Conservation (phyloP, 2,329 filamentous ascomycete genomes). For the Talaromyces sp. region DNA sequence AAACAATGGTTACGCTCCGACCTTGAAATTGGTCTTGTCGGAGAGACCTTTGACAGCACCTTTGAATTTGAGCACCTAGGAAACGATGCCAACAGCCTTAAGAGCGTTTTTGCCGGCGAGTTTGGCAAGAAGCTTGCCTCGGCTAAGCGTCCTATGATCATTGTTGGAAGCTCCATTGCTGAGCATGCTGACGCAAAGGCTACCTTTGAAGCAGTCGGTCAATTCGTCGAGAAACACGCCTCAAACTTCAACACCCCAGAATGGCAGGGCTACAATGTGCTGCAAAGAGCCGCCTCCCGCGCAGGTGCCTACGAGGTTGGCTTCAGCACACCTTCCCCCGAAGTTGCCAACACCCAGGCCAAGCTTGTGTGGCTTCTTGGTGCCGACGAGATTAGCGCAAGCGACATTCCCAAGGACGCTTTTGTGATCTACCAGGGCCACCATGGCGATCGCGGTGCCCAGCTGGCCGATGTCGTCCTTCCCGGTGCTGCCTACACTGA, state of each 20-base stretch:
- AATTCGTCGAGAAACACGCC: slow-evolving; percentile 90
- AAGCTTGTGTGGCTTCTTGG: slow-evolving; percentile 98
- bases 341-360: slow-evolving; percentile 76
- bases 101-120: slow-evolving; percentile 75
- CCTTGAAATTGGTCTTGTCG: slow-evolving; percentile 85
- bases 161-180: slow-evolving; percentile 85
- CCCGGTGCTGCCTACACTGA: slow-evolving; percentile 95
- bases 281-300: slow-evolving; percentile 88
- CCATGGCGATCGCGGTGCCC: slow-evolving; percentile 89
- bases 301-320: slow-evolving; percentile 93
- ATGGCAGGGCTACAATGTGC: slow-evolving; percentile 97
- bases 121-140: slow-evolving; percentile 90
- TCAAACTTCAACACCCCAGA: slow-evolving; percentile 80
- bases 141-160: slow-evolving; percentile 92
- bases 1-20: slow-evolving; percentile 98
- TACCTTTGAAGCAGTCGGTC: slow-evolving; percentile 84
- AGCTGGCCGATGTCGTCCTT: slow-evolving; percentile 88
- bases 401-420: slow-evolving; percentile 88
- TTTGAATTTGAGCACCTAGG: slow-evolving; percentile 95
- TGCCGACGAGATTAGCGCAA: slow-evolving; percentile 81
- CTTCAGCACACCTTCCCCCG: slow-evolving; percentile 78
- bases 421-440: slow-evolving; percentile 98
- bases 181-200: slow-evolving; percentile 89
- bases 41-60: slow-evolving; percentile 86
- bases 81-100: slow-evolving; percentile 70